Base-by-base conservation (phyloP, 192 early-diverging fungal genomes). In the Coemansia sp. region DNA sequence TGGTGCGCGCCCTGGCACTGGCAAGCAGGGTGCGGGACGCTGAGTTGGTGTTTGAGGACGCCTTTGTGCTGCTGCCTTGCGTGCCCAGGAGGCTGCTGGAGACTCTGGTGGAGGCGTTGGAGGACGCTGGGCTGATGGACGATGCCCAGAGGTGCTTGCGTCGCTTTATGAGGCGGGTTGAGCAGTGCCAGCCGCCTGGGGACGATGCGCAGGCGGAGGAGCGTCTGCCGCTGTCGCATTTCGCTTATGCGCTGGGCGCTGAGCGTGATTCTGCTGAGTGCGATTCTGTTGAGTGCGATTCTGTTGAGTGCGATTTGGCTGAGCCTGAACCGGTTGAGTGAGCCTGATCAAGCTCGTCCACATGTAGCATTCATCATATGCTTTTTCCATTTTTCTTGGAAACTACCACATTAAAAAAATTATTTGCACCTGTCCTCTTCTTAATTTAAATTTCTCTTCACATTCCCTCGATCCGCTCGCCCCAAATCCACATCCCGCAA, bases 1-100 rank as follows among this genome's bases (percentile, higher is more conserved):
- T 78, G 43, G 27, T 71, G 24, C 24, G 42, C 37, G 68, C 61
- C 8, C 61, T 78, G 19, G 55, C 71, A 6, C 51, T 61, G 9
- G 43, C 42, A 11, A 30, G 54, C n/a, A n/a, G n/a, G n/a, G n/a
- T n/a, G 4, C 21, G 56, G 9, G 74, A 78, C n/a, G 74, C 74
- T 0, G 39, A 64, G 0, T 39, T 71, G 13, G 55, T 78, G 39
- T 78, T 78, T 54, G 74, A 78, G 27, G 74, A 78, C 15, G 48
- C 74, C 4, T 78, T 78, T 61, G 46, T 53, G 4, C n/a, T 78
- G 9, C 50, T 78, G 13, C 43, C 47, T 1, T 47, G 17, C 12
- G 69, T 78, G 13, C 69, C 74, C 15, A 60, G 61, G 9, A 68
- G 67, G 41, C 50, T 78, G 22, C 40, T 78, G 23, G 47, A 55